Conservation (phyloP, 768 basidiomycete genomes). For the Lepiota brunneoincarnata region DNA sequence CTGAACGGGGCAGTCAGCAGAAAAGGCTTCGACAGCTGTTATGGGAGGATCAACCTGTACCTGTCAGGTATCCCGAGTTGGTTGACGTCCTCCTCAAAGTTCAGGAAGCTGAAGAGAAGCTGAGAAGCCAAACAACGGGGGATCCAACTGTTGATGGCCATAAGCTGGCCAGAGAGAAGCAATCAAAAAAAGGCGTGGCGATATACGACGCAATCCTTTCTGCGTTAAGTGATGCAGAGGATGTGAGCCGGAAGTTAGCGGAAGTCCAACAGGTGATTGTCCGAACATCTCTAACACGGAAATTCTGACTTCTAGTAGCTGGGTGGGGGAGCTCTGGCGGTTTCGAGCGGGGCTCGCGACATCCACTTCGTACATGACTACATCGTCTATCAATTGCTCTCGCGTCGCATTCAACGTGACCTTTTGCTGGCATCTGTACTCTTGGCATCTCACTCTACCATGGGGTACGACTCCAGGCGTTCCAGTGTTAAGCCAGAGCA, state of each 20-base stretch:
- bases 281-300: neutral
- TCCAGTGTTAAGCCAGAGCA: slow-evolving; percentile 30
- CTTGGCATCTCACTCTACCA: slow-evolving; percentile 40
- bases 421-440: slow-evolving; percentile 72
- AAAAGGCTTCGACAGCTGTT: slow-evolving; percentile 56
- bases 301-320: slow-evolving; percentile 8
- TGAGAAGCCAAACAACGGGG: slow-evolving; percentile 29
- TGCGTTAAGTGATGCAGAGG: slow-evolving; percentile 88
- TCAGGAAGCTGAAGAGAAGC: slow-evolving; percentile 67
- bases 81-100: slow-evolving; percentile 84
- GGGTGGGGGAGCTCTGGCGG: slow-evolving; percentile 29
- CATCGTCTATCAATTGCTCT: slow-evolving; percentile 83
- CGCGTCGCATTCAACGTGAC: slow-evolving; percentile 86
- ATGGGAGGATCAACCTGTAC: slow-evolving; percentile 85
- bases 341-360: slow-evolving; percentile 56
- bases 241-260: slow-evolving; percentile 71
- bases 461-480: slow-evolving; percentile 19
- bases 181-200: slow-evolving; percentile 74
- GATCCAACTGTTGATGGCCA: neutral
- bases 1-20: slow-evolving; percentile 35
- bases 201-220: slow-evolving; percentile 85
- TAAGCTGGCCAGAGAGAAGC: slow-evolving; percentile 20
- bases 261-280: slow-evolving; percentile 77
- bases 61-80: slow-evolving; percentile 86
- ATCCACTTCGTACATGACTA: slow-evolving; percentile 85